A percentile compares a stretch with the other conserved stretches of the same genome.
These are phyloP conservation scores for Aspergillus fructus DNA, from an alignment of 2,329 filamentous ascomycete species.

Conservation along the genomic window DNA sequence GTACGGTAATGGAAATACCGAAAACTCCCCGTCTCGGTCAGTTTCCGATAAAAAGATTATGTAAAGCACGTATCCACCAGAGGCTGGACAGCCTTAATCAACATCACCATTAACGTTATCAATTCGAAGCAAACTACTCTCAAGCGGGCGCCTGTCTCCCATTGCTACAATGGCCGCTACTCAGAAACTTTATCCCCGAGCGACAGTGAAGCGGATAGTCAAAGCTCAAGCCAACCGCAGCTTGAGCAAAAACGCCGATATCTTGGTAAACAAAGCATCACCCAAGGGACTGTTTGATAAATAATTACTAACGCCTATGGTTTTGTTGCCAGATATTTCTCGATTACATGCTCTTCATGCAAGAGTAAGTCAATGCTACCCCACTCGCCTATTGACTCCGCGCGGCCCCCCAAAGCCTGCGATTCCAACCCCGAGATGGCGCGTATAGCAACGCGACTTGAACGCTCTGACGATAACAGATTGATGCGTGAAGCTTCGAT, in stretches of 20 bases:
- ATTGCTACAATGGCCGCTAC: conserved; percentile 57
- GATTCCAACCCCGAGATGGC: neutral
- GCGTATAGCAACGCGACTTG: neutral
- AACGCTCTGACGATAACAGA: conserved; percentile 42
- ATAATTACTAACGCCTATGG: conserved; percentile 1
- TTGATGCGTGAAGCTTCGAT: conserved; percentile 79
- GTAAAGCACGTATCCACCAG: neutral
- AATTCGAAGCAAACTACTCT: neutral
- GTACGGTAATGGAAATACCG: neutral
- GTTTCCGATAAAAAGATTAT: neutral
- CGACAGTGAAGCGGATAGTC: conserved; percentile 82
- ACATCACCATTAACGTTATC: neutral
- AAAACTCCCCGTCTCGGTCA: neutral
- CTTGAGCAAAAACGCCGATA: conserved; percentile 81
- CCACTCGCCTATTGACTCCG: neutral
- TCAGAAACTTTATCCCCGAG: conserved; percentile 78
- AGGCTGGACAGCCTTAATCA: neutral
- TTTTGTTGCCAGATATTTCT: conserved; percentile 66
- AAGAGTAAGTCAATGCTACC: conserved; percentile 49
- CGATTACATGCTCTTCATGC: conserved; percentile 79
- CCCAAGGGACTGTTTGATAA: neutral
- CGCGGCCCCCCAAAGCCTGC: neutral
- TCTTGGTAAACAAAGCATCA: conserved; percentile 60
- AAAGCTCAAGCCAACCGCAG: conserved; percentile 82
- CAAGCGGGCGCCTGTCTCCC: neutral